A percentile compares a stretch with the other conserved stretches of the same genome.
Conservation (phyloP, 2,329 filamentous ascomycete genomes). For the Hymenoscyphus linearis region DNA sequence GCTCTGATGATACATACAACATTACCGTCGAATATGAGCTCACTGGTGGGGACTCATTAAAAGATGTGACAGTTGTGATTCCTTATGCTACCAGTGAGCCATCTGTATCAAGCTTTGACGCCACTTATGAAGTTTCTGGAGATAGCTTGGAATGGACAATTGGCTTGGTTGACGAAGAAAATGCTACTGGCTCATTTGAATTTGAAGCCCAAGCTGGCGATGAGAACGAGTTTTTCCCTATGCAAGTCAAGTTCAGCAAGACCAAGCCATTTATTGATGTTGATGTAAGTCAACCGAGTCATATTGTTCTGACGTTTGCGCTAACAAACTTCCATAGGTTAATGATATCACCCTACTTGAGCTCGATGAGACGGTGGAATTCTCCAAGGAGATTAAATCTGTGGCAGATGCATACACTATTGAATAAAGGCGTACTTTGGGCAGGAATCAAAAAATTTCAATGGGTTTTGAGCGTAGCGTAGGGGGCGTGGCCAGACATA, state of each 20-base stretch:
- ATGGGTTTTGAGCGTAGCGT: constrained; percentile 22
- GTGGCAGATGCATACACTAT: constrained; percentile 71
- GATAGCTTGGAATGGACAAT: constrained; percentile 94
- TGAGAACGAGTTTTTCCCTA: constrained; percentile 96
- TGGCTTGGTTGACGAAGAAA: constrained; percentile 76
- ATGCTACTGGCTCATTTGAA: constrained; percentile 82
- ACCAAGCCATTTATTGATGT: constrained; percentile 83
- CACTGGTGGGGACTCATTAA: constrained; percentile 70
- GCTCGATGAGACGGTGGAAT: constrained; percentile 72
- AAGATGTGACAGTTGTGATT: constrained; percentile 81
- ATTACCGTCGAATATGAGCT: constrained; percentile 96
- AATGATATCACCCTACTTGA: constrained; percentile 65
- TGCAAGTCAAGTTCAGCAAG: constrained; percentile 87
- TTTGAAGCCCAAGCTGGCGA: constrained; percentile 86
- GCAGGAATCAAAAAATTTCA: constrained; percentile 21
- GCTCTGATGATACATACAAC: constrained; percentile 71
- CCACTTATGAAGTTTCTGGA: constrained; percentile 87
- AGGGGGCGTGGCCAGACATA: constrained; percentile 13
- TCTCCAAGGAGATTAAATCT: constrained; percentile 76
- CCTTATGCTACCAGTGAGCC: constrained; percentile 84
- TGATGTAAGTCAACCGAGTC: constrained; percentile 61
- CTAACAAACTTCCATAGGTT: constrained; percentile 46
- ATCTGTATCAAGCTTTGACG: constrained; percentile 86
- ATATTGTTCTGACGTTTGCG: not conserved
- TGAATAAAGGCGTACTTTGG: constrained; percentile 47